phyloP scores from a whole-genome alignment of 2,329 filamentous ascomycete genomes.

The Xylariaceae sp. region DNA sequence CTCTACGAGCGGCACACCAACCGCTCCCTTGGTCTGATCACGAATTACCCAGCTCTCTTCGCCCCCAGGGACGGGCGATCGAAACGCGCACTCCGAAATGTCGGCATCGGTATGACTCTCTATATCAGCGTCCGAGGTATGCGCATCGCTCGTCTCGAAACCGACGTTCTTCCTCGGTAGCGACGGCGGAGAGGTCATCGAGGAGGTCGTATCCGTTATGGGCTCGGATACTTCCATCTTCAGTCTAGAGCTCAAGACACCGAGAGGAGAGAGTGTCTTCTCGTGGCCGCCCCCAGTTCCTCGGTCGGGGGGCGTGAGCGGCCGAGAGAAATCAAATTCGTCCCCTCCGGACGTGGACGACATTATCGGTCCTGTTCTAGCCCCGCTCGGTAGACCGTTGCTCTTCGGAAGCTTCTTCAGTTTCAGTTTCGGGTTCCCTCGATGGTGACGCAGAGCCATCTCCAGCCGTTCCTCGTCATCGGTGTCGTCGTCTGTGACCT shows the following conservation, averaged over 20 bases:
- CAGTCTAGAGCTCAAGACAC: neutral
- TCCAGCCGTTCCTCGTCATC: conserved; percentile 45
- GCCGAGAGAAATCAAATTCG: conserved; percentile 40
- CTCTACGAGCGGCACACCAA: too few relatives aligned
- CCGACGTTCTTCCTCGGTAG: conserved; percentile 6
- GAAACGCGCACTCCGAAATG: conserved; percentile 4
- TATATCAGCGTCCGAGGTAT: conserved; percentile 30
- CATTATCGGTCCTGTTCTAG: conserved; percentile 27
- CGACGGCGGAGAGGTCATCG: conserved; percentile 22
- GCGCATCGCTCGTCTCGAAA: conserved; percentile 25
- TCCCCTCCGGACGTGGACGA: conserved; percentile 26
- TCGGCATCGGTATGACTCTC: conserved; percentile 30
- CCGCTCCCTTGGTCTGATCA: too few relatives aligned
- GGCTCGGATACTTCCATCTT: neutral
- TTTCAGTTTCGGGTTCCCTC: conserved; percentile 37
- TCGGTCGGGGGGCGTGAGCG: conserved; percentile 21
- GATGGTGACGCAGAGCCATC: conserved; percentile 35
- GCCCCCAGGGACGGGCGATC: neutral
- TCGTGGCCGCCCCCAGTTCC: neutral
- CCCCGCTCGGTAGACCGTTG: conserved; percentile 30
- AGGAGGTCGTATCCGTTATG: conserved; percentile 13
- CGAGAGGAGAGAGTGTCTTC: neutral
- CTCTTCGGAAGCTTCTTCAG: conserved; percentile 43
- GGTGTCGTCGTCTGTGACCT: conserved; percentile 43
- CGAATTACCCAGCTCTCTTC: too few relatives aligned